These are phyloP conservation scores for Acacia melanoxylon DNA, from an alignment of 306 rosid species.

Conservation along the genomic window DNA sequence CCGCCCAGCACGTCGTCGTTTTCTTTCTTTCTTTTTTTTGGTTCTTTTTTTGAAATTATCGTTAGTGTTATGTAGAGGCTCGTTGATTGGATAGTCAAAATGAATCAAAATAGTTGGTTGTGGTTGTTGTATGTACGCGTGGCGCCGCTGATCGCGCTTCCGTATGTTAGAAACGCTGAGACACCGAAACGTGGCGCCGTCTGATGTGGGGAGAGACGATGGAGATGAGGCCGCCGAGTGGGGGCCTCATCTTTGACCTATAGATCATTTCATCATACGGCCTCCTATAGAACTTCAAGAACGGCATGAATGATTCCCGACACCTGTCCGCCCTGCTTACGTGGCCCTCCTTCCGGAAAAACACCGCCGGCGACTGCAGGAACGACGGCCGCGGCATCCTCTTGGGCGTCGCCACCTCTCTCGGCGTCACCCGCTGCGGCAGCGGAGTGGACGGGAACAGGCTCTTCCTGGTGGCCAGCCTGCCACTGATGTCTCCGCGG, in stretches of 20 bases:
- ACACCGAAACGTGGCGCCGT: constrained; percentile 85
- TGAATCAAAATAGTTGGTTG: background rate
- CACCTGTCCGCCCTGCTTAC: constrained; percentile 55
- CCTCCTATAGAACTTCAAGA: constrained; percentile 71
- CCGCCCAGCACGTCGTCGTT: constrained; percentile 60
- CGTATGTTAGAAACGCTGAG: constrained; percentile 75
- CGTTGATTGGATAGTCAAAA: background rate
- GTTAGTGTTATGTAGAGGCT: constrained; percentile 10
- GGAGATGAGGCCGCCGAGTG: constrained; percentile 94
- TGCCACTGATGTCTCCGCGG: constrained; percentile 42
- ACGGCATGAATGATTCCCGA: constrained; percentile 69
- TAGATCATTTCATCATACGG: constrained; percentile 93
- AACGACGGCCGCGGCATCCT: constrained; percentile 70
- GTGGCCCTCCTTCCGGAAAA: constrained; percentile 70
- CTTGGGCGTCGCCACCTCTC: background rate
- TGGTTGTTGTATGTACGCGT: background rate
- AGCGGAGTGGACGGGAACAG: constrained; percentile 82
- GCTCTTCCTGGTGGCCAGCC: constrained; percentile 51
- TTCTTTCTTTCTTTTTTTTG: background rate
- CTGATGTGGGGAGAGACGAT: constrained; percentile 78
- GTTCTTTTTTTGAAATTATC: background rate
- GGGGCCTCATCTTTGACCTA: constrained; percentile 96
- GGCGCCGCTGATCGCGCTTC: constrained; percentile 28
- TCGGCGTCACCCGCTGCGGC: constrained; percentile 57
- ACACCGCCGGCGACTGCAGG: constrained; percentile 90